Percentiles rank a stretch among this genome's conserved stretches.
phyloP scores from a whole-genome alignment of 202 grass and related monocot genomes.

The Panicum virgatum region DNA sequence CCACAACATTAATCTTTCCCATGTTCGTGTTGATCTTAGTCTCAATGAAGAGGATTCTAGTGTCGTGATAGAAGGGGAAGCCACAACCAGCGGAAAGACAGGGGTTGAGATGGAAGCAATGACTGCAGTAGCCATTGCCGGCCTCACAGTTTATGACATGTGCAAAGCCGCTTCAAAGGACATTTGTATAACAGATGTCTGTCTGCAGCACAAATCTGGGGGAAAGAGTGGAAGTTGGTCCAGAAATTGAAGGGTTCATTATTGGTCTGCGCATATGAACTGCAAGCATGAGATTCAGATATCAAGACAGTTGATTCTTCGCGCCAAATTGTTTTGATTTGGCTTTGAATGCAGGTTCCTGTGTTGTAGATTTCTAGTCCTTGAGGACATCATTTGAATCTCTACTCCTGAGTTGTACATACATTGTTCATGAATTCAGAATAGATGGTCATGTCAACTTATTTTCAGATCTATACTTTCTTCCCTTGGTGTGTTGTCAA shows the following conservation, averaged over 20 bases:
- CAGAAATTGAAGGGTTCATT: constrained; percentile 39
- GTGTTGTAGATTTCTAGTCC: background rate
- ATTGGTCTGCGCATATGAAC: background rate
- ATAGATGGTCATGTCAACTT: constrained; percentile 24
- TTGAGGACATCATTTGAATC: constrained; percentile 3
- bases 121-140: constrained; percentile 78
- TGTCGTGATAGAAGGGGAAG: constrained; percentile 85
- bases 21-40: constrained; percentile 83
- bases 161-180: constrained; percentile 96
- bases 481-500: background rate
- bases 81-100: constrained; percentile 60
- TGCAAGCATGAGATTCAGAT: background rate
- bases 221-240: constrained; percentile 91
- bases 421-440: background rate
- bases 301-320: background rate
- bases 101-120: constrained; percentile 97
- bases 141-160: constrained; percentile 95
- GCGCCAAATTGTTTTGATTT: constrained; percentile 21
- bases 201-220: constrained; percentile 75
- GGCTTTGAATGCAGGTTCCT: constrained; percentile 19
- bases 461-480: constrained; percentile 6
- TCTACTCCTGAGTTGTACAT: constrained; percentile 20
- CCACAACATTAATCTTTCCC: constrained; percentile 79
- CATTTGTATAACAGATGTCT: constrained; percentile 75
- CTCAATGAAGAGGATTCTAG: constrained; percentile 84